These are phyloP conservation scores for Echinochloa phyllopogon DNA, from an alignment of 176 grass and related monocot species.

Conservation along the genomic window DNA sequence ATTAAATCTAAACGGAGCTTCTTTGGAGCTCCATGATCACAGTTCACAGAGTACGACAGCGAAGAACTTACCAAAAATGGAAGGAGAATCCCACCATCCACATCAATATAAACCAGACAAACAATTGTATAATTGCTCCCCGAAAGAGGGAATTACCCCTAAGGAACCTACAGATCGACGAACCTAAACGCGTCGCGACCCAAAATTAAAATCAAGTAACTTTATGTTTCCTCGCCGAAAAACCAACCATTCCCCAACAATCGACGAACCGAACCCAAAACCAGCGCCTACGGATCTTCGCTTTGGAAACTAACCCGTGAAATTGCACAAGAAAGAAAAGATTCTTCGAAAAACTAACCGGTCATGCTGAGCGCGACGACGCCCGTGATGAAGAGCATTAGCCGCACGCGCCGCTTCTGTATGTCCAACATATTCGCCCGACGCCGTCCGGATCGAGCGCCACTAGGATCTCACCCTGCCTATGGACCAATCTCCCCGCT, in stretches of 20 bases:
- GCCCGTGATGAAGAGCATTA: conserved; percentile 63
- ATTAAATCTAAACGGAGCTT: neutral
- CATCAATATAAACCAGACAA: neutral
- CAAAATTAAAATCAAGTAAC: neutral
- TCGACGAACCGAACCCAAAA: neutral
- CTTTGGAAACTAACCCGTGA: neutral
- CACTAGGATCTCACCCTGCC: conserved; percentile 5
- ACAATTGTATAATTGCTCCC: neutral
- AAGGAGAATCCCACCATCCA: neutral
- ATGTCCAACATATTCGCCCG: conserved; percentile 71
- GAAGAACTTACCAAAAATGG: neutral
- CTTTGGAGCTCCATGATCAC: neutral
- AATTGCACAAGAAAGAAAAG: neutral
- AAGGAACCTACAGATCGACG: neutral
- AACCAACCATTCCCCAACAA: conserved; percentile 2
- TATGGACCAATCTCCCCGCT: neutral
- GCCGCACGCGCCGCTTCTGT: conserved; percentile 77
- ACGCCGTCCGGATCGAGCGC: conserved; percentile 11
- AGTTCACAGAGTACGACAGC: neutral
- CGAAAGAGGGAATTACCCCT: neutral
- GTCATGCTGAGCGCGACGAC: conserved; percentile 94
- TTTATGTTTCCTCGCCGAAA: neutral
- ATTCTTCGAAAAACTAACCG: conserved; percentile 47
- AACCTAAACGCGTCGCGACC: neutral
- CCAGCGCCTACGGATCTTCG: neutral